These are phyloP conservation scores for Komagataea norvegica DNA, from an alignment of 1,139 yeast species.

Conservation along the genomic window DNA sequence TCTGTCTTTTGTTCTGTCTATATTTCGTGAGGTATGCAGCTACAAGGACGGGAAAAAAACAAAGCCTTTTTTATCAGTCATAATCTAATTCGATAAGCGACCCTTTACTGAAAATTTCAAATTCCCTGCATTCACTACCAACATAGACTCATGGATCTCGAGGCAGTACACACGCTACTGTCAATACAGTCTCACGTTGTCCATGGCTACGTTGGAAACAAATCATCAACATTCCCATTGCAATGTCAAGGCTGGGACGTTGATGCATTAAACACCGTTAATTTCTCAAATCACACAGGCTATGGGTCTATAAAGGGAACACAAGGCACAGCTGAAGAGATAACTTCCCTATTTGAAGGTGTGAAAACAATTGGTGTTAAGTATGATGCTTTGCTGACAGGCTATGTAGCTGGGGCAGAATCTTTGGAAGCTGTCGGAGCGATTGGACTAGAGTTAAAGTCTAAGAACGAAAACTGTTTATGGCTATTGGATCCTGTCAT, in stretches of 20 bases:
- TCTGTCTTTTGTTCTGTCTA: no score
- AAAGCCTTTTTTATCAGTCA: no score
- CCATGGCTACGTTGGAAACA: conserved; percentile 65
- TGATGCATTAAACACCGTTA: conserved; percentile 59
- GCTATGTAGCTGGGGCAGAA: conserved; percentile 52
- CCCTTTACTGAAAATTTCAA: no score
- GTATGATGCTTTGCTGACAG: conserved; percentile 51
- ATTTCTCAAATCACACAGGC: conserved; percentile 66
- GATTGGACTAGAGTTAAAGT: conserved; percentile 26
- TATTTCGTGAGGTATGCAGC: no score
- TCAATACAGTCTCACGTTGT: conserved; percentile 61
- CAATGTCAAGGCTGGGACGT: conserved; percentile 66
- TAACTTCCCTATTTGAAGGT: conserved; percentile 33
- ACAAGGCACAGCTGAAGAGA: conserved; percentile 26
- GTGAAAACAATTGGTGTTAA: conserved; percentile 28
- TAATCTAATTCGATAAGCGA: no score
- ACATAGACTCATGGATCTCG: conserved; percentile 10
- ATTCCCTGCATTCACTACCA: no score
- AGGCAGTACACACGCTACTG: conserved; percentile 20
- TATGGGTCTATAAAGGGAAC: conserved; percentile 46
- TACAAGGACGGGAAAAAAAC: no score
- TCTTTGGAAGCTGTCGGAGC: conserved; percentile 35
- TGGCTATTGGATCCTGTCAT: conserved; percentile 69
- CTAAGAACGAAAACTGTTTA: conserved; percentile 21
- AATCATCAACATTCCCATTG: conserved; percentile 60